phyloP scores from a whole-genome alignment of 1,284 basidiomycete species.

The Trametes hirsuta region DNA sequence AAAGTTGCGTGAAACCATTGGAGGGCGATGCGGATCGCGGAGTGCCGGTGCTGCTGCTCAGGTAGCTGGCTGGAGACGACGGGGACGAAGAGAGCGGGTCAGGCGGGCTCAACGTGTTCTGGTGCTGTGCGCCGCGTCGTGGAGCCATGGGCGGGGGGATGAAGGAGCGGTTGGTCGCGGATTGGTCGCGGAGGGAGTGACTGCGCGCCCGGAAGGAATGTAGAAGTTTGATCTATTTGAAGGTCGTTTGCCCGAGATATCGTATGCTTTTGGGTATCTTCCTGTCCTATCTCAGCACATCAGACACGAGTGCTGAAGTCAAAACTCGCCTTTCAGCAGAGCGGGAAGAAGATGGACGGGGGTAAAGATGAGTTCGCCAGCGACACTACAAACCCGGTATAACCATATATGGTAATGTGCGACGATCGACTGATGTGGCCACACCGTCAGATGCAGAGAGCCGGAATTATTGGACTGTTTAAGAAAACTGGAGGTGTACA shows the following conservation, averaged over 20 bases:
- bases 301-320: not conserved
- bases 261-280: constrained; percentile 9
- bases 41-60: constrained; percentile 14
- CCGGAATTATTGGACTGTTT: too few species aligned
- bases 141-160: constrained; percentile 28
- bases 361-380: constrained; percentile 15
- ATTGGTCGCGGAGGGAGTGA: constrained; percentile 2
- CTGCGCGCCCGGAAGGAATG: constrained; percentile 17
- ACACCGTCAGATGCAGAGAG: not conserved
- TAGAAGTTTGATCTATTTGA: not conserved
- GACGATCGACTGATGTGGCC: constrained; percentile 7
- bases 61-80: constrained; percentile 30
- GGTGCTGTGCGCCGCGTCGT: constrained; percentile 30
- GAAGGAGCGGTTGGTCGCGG: not conserved
- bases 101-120: constrained; percentile 35
- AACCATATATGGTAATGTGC: constrained; percentile 18
- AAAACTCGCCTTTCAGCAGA: not conserved
- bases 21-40: constrained; percentile 38
- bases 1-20: constrained; percentile 33
- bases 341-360: not conserved
- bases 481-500: too few species aligned
- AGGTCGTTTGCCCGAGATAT: not conserved
- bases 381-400: constrained; percentile 21
- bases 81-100: constrained; percentile 27
- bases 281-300: not conserved